These are phyloP conservation scores for Claviceps capensis DNA, from an alignment of 2,329 filamentous ascomycete species.

Conservation along the genomic window DNA sequence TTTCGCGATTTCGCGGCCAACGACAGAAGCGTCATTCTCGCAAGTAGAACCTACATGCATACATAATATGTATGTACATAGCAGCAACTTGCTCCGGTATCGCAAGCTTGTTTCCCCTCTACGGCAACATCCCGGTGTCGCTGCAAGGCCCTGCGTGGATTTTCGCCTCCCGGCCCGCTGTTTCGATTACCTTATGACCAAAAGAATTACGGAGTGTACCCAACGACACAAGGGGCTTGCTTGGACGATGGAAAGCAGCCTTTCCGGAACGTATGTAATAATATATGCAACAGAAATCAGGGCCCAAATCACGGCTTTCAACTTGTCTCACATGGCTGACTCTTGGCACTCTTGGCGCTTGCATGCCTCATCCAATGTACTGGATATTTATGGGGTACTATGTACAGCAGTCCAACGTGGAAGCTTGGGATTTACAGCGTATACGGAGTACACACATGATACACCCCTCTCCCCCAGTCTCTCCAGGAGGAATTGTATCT, in stretches of 20 bases:
- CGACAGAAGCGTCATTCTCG: background rate
- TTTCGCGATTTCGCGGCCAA: background rate
- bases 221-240: too few species aligned
- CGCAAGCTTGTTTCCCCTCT: background rate
- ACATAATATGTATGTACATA: too few species aligned
- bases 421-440: background rate
- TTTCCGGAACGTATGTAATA: too few species aligned
- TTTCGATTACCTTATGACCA: too few species aligned
- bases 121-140: background rate
- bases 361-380: background rate
- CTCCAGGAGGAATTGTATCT: too few species aligned
- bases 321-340: background rate
- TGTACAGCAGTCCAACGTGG: background rate
- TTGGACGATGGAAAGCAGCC: too few species aligned
- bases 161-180: too few species aligned
- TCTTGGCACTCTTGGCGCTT: background rate
- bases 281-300: background rate
- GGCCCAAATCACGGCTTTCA: background rate
- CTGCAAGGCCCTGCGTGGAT: too few species aligned
- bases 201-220: too few species aligned
- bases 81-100: background rate
- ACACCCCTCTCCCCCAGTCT: too few species aligned
- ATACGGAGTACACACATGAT: too few species aligned
- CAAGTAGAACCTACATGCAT: background rate
- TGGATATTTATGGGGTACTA: background rate